Evolutionary conservation across 306 rosid species (phyloP).

Genomic region (Acacia melanoxylon): DNA sequence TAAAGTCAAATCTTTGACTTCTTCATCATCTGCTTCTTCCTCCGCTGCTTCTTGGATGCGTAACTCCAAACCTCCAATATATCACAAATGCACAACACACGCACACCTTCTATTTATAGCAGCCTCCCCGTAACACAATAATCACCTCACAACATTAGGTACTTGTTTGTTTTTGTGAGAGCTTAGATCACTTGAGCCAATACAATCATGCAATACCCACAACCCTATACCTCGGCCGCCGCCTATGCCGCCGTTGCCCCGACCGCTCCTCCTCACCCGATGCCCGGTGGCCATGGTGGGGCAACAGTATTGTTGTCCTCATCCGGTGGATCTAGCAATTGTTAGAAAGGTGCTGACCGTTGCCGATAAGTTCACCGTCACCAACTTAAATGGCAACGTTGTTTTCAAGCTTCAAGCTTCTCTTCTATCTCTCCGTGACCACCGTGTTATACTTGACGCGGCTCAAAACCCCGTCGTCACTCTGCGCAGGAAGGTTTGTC

Average conservation of each 20-base stretch:
- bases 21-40: no score
- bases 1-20: no score
- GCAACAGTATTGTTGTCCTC: constrained; percentile 46
- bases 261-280: neutral
- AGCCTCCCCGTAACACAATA: no score
- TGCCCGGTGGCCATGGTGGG: constrained; percentile 36
- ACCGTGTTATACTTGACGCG: constrained; percentile 46
- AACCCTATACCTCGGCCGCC: neutral
- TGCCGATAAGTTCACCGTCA: constrained; percentile 42
- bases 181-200: no score
- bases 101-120: no score
- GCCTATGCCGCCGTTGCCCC: neutral
- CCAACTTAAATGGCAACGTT: constrained; percentile 47
- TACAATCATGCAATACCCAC: constrained; percentile 14
- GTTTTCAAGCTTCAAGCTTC: constrained; percentile 49
- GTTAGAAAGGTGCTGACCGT: constrained; percentile 41
- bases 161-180: no score
- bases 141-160: no score
- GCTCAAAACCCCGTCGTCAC: constrained; percentile 44
- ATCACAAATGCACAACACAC: no score
- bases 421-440: constrained; percentile 29
- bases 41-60: no score
- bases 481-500: constrained; percentile 42
- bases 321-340: constrained; percentile 42
- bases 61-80: no score